Evolutionary conservation across 1,284 basidiomycete genomes (phyloP), one percentile per base, ranked within the genome.

Genomic region (Boletus sp.): DNA sequence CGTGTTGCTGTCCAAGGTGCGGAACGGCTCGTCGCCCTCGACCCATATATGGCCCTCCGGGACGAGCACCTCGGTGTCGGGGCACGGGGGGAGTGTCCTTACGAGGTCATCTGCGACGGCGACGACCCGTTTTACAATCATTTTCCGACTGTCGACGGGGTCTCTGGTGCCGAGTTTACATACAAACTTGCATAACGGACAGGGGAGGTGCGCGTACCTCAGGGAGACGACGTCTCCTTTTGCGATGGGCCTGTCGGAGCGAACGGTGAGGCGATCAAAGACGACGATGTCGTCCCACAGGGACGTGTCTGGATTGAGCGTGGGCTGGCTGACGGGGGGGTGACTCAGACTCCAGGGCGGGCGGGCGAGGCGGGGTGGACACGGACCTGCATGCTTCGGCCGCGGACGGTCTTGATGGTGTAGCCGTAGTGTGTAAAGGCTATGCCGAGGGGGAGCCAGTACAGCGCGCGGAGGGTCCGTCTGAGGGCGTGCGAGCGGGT

Each of bases 351-450:
- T 7, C n/a, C n/a, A n/a, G 29, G n/a, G n/a, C 12, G 10, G 10
- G 8, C n/a, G 17, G 20, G 13, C 6, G 23, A 0, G 14, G 12
- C 32, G 16, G 39, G 41, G 34, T 26, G 14, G 13, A n/a, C 29
- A 54, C 72, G 46, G 54, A 84, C 86, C 82, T 88, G 84, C 86
- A 89, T 89, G 58, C 85, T 88, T 41, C 77, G 69, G 2, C 86
- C 86, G 12, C 69, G 72, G 22, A 88, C 72, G 2, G 70, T 67
- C 52, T 79, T 79, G 33, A 85, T 39, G 32, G 76, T 71, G 59
- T 73, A 82, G 52, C 75, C 71, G 48, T 78, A 72, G 44, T 80
- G 68, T 0, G 72, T 71, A 44, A 82, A 68, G 38, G 76, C 73
- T 4, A 80, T 50, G 2, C 66, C 69, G 16, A 75, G 65, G 10